These are phyloP conservation scores for Sugiyamaella castrensis DNA, from an alignment of 1,139 yeast species.

Conservation along the genomic window DNA sequence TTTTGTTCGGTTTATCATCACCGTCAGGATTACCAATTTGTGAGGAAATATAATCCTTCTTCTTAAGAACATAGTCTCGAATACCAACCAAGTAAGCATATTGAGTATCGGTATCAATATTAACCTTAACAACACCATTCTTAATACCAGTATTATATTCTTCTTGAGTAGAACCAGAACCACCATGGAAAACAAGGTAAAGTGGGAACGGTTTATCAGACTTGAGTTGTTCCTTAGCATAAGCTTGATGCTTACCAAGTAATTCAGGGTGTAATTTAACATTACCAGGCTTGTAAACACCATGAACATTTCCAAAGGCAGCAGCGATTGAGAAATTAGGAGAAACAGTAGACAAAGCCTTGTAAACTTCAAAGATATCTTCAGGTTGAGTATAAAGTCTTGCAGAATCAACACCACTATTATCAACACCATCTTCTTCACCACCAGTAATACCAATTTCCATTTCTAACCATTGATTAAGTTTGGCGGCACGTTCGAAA, in stretches of 20 bases:
- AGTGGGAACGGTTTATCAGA: conserved; percentile 66
- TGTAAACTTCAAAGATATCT: conserved; percentile 87
- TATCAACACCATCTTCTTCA: conserved; percentile 99
- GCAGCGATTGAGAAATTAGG: conserved; percentile 99
- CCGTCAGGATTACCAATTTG: conserved; percentile 99
- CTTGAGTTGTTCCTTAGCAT: conserved; percentile 60
- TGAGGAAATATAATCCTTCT: conserved; percentile 87
- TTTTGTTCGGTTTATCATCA: conserved; percentile 94
- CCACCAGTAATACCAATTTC: conserved; percentile 99
- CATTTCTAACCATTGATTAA: conserved; percentile 99
- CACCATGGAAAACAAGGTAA: conserved; percentile 99
- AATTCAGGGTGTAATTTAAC: conserved; percentile 90
- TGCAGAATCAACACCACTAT: conserved; percentile 86
- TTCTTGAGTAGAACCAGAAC: conserved; percentile 92
- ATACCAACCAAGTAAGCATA: conserved; percentile 95
- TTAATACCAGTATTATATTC: conserved; percentile 90
- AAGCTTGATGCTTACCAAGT: conserved; percentile 93
- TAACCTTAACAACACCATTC: conserved; percentile 97
- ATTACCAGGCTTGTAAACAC: conserved; percentile 99
- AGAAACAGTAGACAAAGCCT: conserved; percentile 85
- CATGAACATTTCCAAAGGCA: conserved; percentile 99
- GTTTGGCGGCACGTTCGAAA: conserved; percentile 90
- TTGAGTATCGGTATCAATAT: conserved; percentile 98
- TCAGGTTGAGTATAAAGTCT: conserved; percentile 92
- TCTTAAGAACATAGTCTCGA: conserved; percentile 92